Evolutionary conservation across 768 basidiomycete species (phyloP), one percentile per base, ranked within the genome.

Genomic region (Russula abietina): DNA sequence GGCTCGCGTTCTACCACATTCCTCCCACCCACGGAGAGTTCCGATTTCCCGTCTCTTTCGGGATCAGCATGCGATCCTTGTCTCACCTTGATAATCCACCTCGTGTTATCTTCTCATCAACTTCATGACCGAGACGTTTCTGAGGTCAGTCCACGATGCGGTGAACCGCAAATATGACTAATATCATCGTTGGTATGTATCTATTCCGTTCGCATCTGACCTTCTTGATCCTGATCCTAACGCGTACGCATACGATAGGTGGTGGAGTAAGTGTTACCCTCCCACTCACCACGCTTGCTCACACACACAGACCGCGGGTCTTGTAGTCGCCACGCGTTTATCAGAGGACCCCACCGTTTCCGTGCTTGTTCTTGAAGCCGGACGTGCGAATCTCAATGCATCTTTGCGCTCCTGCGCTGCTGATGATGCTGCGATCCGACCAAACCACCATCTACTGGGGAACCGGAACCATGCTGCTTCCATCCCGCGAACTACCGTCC

Each of bases 301-400:
- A 52, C n/a, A n/a, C 19, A 22, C 11, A n/a, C 32, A 54, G 52
- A 24, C 36, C 12, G 52, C 52, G 4, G 52, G 52, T 10, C 52
- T 71, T 22, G 66, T 65, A 28, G 51, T 72, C 7, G 70, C 70
- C 6, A 39, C 68, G 0, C 67, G 71, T 26, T 59, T 71, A 33
- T 66, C 70, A 8, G 68, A 70, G 48, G 68, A 71, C 33, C 70
- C 71, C 6, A 17, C 30, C 22, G 63, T 61, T 24, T 60, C 67
- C 1, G 67, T 70, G 19, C 65, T 71, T 33, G 64, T 72, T 26
- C 68, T 71, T 28, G 71, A 71, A 62, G 70, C 71, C 2, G 71
- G 71, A 4, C 65, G 54, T 14, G 62, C 59, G 9, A 64, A 64
- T n/a, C 62, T 66, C 28, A 56, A 64, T n/a, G n/a, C n/a, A n/a